A percentile compares a stretch with the other conserved stretches of the same genome.
Conservation (phyloP, 2,329 filamentous ascomycete species). For the Elsinoe australis region DNA sequence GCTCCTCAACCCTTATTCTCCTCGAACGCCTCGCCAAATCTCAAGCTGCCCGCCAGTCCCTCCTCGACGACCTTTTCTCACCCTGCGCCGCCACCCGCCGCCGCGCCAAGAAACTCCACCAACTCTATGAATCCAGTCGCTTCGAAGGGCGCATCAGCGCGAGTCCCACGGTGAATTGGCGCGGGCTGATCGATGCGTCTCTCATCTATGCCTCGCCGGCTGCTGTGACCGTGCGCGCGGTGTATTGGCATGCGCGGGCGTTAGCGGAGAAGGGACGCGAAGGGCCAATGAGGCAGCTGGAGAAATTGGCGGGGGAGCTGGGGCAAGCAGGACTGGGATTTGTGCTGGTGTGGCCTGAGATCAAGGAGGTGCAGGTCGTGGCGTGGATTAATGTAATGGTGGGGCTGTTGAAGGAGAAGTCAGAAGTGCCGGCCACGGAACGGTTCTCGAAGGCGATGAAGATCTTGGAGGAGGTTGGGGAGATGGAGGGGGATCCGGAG, state of each 20-base stretch:
- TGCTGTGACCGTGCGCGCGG: conserved; percentile 1
- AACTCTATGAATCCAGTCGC: conserved; percentile 23
- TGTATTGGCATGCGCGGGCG: conserved; percentile 5
- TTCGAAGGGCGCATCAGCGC: background rate
- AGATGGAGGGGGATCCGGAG: background rate
- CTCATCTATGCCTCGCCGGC: background rate
- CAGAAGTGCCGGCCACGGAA: conserved; percentile 14
- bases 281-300: conserved; percentile 21
- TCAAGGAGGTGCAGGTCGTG: conserved; percentile 1
- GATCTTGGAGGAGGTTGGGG: conserved; percentile 20
- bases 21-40: conserved; percentile 23
- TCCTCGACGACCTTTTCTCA: conserved; percentile 33
- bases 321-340: background rate
- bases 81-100: conserved; percentile 28
- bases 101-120: conserved; percentile 24
- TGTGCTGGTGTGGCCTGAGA: background rate
- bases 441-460: conserved; percentile 18
- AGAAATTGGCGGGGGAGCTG: background rate
- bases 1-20: conserved; percentile 28
- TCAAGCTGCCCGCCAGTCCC: conserved; percentile 14
- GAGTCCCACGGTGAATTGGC: background rate
- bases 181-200: conserved; percentile 19
- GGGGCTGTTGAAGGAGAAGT: background rate
- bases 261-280: conserved; percentile 17
- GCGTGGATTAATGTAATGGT: conserved; percentile 5